Percentiles rank a stretch among this genome's conserved stretches.
Evolutionary conservation across 768 basidiomycete species (phyloP).

Genomic region (Neoboletus brunneissimus): DNA sequence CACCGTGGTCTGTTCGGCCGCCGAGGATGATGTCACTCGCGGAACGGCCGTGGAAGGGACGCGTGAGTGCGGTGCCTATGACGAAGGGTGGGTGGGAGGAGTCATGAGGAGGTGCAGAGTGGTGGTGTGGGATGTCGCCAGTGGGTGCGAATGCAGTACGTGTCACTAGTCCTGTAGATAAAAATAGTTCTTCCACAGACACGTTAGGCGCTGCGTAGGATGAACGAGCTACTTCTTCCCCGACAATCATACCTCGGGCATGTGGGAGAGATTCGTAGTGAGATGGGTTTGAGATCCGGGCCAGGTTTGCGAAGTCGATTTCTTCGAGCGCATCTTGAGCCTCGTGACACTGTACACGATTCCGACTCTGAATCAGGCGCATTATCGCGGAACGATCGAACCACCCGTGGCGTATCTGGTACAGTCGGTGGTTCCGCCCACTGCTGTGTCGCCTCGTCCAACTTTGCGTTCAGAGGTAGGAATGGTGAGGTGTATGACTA

Average conservation of each 20-base stretch:
- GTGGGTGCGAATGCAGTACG: not conserved
- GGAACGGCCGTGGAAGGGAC: slow-evolving; percentile 1
- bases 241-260: not conserved
- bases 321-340: too few relatives aligned
- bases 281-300: slow-evolving; percentile 1
- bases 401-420: slow-evolving; percentile 16
- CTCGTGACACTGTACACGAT: too few relatives aligned
- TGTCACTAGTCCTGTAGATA: not conserved
- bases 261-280: not conserved
- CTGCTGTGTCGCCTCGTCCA: slow-evolving; percentile 25
- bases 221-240: not conserved
- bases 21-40: slow-evolving; percentile 24
- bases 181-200: not conserved
- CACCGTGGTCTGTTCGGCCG: slow-evolving; percentile 17
- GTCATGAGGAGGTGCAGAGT: not conserved
- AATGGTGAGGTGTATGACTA: slow-evolving; percentile 1
- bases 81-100: slow-evolving; percentile 23
- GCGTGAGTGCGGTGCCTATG: slow-evolving; percentile 41
- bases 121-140: not conserved
- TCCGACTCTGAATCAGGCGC: too few relatives aligned
- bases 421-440: slow-evolving; percentile 12
- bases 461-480: slow-evolving; percentile 22
- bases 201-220: not conserved
- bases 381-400: not conserved
- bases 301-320: too few relatives aligned